Conservation (phyloP, 2,329 filamentous ascomycete species). For the Juglanconis sp. region DNA sequence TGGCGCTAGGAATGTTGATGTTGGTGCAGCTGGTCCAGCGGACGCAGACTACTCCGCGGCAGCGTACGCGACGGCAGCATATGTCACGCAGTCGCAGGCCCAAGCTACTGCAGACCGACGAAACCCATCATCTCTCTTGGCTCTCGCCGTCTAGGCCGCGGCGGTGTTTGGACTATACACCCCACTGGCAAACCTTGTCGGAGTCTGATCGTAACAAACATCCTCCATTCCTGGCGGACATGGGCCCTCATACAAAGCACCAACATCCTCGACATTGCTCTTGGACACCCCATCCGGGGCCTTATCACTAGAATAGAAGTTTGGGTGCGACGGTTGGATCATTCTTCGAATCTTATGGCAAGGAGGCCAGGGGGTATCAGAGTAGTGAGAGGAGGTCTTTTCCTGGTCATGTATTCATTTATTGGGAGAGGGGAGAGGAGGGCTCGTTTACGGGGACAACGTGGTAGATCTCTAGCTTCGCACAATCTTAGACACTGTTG, state of each 20-base stretch:
- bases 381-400: conserved; percentile 12
- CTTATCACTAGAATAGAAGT: conserved; percentile 5
- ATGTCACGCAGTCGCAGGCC: conserved; percentile 13
- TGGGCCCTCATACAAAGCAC: background rate
- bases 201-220: conserved; percentile 7
- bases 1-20: conserved; percentile 15
- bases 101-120: conserved; percentile 8
- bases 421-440: background rate
- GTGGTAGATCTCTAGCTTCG: conserved; percentile 13
- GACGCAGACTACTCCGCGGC: conserved; percentile 5
- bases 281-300: background rate
- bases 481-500: conserved; percentile 15
- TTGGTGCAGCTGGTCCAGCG: background rate
- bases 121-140: conserved; percentile 14
- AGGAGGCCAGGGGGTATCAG: conserved; percentile 10
- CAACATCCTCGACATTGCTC: background rate
- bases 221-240: conserved; percentile 2
- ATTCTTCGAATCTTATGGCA: conserved; percentile 15
- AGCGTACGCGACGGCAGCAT: conserved; percentile 12
- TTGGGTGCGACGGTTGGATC: conserved; percentile 10
- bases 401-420: conserved; percentile 10
- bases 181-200: conserved; percentile 10
- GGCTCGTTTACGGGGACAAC: background rate
- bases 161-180: conserved; percentile 17
- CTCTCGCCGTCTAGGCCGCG: conserved; percentile 18